Evolutionary conservation across 768 basidiomycete genomes (phyloP).

Genomic region (Kwoniella sp.): DNA sequence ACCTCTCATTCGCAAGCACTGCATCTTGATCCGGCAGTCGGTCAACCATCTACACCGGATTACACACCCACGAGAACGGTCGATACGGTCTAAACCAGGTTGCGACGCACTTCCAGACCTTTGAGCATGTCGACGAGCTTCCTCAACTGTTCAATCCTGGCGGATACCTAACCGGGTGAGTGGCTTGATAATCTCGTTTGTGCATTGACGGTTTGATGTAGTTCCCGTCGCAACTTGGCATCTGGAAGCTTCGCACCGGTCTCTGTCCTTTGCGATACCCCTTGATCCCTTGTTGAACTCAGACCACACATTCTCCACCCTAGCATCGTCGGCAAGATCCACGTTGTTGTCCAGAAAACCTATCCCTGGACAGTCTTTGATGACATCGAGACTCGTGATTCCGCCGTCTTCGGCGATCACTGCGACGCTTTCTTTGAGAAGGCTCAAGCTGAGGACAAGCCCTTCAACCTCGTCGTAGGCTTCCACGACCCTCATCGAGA

Average conservation of each 20-base stretch:
- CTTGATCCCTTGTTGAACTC: too few relatives aligned
- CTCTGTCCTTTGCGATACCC: too few relatives aligned
- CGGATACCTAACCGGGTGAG: conserved; percentile 25
- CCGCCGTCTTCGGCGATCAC: conserved; percentile 25
- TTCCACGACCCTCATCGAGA: conserved; percentile 35
- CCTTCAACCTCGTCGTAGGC: conserved; percentile 31
- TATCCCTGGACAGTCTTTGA: conserved; percentile 29
- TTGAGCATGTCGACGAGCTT: conserved; percentile 23
- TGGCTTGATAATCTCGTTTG: too few relatives aligned
- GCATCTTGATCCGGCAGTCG: conserved; percentile 30
- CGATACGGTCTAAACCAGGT: conserved; percentile 28
- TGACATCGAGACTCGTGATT: conserved; percentile 26
- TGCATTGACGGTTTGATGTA: too few relatives aligned
- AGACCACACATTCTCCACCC: too few relatives aligned
- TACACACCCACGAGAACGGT: conserved; percentile 38
- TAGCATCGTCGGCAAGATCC: conserved; percentile 32
- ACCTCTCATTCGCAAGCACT: conserved; percentile 29
- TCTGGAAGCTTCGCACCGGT: too few relatives aligned
- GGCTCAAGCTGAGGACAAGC: conserved; percentile 22
- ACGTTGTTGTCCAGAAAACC: conserved; percentile 24
- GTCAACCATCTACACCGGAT: conserved; percentile 36
- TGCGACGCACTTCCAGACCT: conserved; percentile 26
- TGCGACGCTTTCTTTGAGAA: conserved; percentile 24
- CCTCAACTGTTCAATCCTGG: conserved; percentile 27
- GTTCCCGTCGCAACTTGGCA: too few relatives aligned